Evolutionary conservation across 106 monocot genomes (phyloP), one percentile per base, ranked within the genome.

Genomic region (Vanilla planifolia): DNA sequence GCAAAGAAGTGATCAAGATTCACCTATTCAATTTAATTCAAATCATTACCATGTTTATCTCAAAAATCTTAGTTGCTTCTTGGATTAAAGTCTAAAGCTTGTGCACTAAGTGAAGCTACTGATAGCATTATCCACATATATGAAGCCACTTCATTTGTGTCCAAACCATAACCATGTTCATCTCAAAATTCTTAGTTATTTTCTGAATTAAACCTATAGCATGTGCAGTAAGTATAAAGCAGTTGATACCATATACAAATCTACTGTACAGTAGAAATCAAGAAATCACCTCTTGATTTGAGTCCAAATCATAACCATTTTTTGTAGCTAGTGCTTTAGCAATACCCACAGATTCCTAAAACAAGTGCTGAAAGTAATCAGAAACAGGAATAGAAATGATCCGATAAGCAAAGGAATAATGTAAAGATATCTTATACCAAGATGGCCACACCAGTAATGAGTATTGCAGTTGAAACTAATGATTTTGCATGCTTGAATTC

Each of bases 321-420:
- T 92, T 99, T 40, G 92, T 92, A 28, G 98, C 98, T 59, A 99
- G 85, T 48, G 98, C 98, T 85, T 99, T 99, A 63, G 98, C 98
- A 71, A 99, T 99, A 15, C 98, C 98, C 22, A 99, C 98, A 63
- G 98, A 99, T 71, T 99, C 98, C 98, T 99, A 59, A 59, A 37
- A 69, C 32, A 59, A 40, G 36, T 56, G 22, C n/a, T 40, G 16
- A 51, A 13, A 5, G 51, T 19, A 35, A 33, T 32, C 11, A 55
- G 26, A 70, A 35, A 51, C 52, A 64, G 66, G 17, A 24, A 66
- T 24, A 20, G 48, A 58, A 14, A 13, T 41, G 20, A 30, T 35
- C 5, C 33, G 10, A 43, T n/a, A 33, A 70, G 56, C 22, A 17
- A 69, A 28, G 53, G 39, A 50, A 59, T 42, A 48, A 57, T 28